phyloP scores from a whole-genome alignment of 495 filamentous ascomycete species.

The Hypoxylon fragiforme region DNA sequence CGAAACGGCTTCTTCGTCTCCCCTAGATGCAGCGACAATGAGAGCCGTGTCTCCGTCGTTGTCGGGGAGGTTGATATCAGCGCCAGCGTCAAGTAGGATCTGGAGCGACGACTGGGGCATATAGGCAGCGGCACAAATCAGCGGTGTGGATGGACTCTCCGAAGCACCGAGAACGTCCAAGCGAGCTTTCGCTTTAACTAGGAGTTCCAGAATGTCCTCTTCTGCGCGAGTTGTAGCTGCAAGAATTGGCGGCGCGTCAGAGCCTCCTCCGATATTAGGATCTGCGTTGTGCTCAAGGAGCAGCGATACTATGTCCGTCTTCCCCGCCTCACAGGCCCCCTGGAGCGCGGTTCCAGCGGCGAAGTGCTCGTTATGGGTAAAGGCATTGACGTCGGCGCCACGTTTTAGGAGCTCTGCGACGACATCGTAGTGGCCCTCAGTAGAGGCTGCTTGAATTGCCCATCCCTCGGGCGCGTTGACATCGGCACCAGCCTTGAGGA shows the following conservation, averaged over 20 bases:
- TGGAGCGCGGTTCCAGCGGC: conserved; percentile 38
- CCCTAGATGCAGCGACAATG: conserved; percentile 31
- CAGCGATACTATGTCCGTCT: conserved; percentile 35
- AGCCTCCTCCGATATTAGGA: conserved; percentile 35
- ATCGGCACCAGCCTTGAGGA: conserved; percentile 34
- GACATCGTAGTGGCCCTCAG: conserved; percentile 39
- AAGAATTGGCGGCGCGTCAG: conserved; percentile 35
- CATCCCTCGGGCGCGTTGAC: conserved; percentile 37
- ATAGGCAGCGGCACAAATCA: conserved; percentile 31
- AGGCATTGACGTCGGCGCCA: conserved; percentile 40
- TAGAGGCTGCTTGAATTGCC: conserved; percentile 38
- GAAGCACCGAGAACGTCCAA: conserved; percentile 30
- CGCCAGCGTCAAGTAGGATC: conserved; percentile 36
- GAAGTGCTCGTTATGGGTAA: conserved; percentile 32
- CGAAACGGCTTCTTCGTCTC: conserved; percentile 32
- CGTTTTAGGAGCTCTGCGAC: conserved; percentile 36
- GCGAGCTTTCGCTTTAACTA: conserved; percentile 33
- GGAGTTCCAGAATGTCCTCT: conserved; percentile 33
- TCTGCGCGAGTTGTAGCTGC: conserved; percentile 33
- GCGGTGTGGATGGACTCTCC: conserved; percentile 26
- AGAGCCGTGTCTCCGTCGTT: conserved; percentile 40
- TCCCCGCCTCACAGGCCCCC: conserved; percentile 35
- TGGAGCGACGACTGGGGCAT: conserved; percentile 34
- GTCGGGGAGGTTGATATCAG: conserved; percentile 40
- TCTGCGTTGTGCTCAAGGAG: conserved; percentile 38